phyloP scores from a whole-genome alignment of 257 asterid genomes.

The Paulownia fortunei region DNA sequence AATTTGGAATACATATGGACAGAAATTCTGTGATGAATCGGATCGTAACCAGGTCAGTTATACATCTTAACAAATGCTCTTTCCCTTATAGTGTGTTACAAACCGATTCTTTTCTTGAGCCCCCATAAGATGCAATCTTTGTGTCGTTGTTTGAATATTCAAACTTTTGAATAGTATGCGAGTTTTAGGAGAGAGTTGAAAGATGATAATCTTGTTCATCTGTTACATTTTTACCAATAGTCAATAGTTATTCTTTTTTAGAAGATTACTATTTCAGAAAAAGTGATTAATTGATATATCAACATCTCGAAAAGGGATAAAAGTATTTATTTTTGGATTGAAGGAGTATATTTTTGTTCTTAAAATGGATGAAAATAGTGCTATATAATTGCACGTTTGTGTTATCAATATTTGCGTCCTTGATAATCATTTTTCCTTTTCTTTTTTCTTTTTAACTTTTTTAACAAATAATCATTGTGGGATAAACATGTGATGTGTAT shows the following conservation, averaged over 20 bases:
- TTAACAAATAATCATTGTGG: neutral
- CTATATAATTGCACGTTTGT: neutral
- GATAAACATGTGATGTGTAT: neutral
- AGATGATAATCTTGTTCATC: neutral
- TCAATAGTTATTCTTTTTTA: neutral
- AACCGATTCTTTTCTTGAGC: neutral
- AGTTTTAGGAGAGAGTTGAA: constrained; percentile 1
- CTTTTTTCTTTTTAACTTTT: neutral
- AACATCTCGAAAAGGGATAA: neutral
- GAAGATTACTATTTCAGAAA: constrained; percentile 4
- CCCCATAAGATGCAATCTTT: neutral
- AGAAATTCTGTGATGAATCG: constrained; percentile 19
- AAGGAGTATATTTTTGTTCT: neutral
- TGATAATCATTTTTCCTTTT: neutral
- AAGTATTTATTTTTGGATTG: neutral
- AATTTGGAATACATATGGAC: constrained; percentile 62
- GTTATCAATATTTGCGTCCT: neutral
- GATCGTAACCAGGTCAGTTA: constrained; percentile 58
- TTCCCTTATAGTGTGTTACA: neutral
- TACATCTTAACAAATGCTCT: neutral
- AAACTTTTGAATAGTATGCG: neutral
- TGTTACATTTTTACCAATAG: neutral
- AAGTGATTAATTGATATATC: neutral
- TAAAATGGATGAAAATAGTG: neutral
- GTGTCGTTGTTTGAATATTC: constrained; percentile 5